These are phyloP conservation scores for Aureobasidium leucospermi DNA, from an alignment of 2,329 filamentous ascomycete species.

Conservation along the genomic window DNA sequence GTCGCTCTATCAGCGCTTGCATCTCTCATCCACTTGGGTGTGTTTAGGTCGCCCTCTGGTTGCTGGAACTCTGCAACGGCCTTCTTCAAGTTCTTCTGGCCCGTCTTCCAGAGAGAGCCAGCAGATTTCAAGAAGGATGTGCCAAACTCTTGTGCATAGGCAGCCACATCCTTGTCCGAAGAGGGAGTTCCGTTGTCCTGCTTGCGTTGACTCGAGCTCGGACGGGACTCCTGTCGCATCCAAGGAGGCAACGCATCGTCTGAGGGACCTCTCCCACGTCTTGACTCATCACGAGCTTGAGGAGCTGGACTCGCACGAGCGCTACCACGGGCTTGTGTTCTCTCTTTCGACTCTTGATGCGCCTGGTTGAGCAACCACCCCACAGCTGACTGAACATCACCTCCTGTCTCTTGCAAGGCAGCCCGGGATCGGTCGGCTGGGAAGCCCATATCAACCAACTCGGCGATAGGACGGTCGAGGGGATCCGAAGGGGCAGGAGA, in stretches of 20 bases:
- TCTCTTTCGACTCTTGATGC: constrained; percentile 73
- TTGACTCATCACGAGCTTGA: constrained; percentile 1
- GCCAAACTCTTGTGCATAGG: constrained; percentile 74
- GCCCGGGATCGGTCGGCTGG: constrained; percentile 72
- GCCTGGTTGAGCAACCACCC: constrained; percentile 88
- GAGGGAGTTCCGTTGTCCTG: constrained; percentile 50
- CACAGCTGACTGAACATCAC: constrained; percentile 78
- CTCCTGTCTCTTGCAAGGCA: constrained; percentile 72
- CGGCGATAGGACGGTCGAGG: constrained; percentile 73
- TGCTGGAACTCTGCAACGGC: constrained; percentile 78
- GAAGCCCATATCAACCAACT: constrained; percentile 93
- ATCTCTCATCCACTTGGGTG: constrained; percentile 95
- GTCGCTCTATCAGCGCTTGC: constrained; percentile 30
- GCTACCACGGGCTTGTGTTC: constrained; percentile 35
- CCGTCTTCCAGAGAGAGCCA: constrained; percentile 89
- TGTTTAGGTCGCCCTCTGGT: constrained; percentile 65
- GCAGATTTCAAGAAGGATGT: constrained; percentile 85
- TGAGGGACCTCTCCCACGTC: neutral
- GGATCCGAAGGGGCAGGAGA: constrained; percentile 32
- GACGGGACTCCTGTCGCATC: constrained; percentile 52
- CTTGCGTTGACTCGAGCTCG: constrained; percentile 40
- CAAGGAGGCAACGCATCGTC: constrained; percentile 48
- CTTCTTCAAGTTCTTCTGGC: constrained; percentile 87
- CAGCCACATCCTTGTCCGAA: constrained; percentile 66
- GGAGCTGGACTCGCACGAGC: constrained; percentile 11